A percentile compares a stretch with the other conserved stretches of the same genome.
phyloP scores from a whole-genome alignment of 2,329 filamentous ascomycete species.

The Endoconidiophora polonica region DNA sequence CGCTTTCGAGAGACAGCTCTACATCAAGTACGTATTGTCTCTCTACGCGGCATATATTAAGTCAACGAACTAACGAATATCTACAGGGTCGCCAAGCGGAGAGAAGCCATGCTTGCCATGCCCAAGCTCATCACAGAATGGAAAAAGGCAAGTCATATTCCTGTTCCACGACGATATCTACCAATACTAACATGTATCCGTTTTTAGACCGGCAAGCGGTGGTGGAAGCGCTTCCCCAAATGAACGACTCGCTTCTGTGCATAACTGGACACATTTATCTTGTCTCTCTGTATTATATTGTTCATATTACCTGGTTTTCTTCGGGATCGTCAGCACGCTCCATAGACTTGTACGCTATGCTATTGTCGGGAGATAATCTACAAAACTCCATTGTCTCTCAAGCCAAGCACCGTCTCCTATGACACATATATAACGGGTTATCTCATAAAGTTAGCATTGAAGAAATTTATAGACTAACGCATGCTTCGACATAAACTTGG shows the following conservation, averaged over 20 bases:
- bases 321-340: constrained; percentile 7
- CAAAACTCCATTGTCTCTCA: not conserved
- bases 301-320: constrained; percentile 6
- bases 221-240: constrained; percentile 30
- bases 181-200: constrained; percentile 2
- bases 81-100: constrained; percentile 67
- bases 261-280: not conserved
- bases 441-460: too few relatives aligned
- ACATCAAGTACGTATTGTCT: constrained; percentile 41
- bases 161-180: not conserved
- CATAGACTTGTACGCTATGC: constrained; percentile 10
- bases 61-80: not conserved
- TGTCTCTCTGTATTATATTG: constrained; percentile 12
- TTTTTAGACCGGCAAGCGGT: constrained; percentile 10
- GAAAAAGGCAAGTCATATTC: constrained; percentile 55
- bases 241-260: constrained; percentile 19
- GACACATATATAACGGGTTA: too few relatives aligned
- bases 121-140: constrained; percentile 78
- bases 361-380: constrained; percentile 10
- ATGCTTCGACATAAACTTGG: too few relatives aligned
- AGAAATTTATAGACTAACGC: too few relatives aligned
- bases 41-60: not conserved
- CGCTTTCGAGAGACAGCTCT: constrained; percentile 73
- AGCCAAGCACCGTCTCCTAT: not conserved
- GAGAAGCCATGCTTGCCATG: constrained; percentile 89